phyloP scores from a whole-genome alignment of 1,139 yeast species.

The Pneumocystis jirovecii region DNA sequence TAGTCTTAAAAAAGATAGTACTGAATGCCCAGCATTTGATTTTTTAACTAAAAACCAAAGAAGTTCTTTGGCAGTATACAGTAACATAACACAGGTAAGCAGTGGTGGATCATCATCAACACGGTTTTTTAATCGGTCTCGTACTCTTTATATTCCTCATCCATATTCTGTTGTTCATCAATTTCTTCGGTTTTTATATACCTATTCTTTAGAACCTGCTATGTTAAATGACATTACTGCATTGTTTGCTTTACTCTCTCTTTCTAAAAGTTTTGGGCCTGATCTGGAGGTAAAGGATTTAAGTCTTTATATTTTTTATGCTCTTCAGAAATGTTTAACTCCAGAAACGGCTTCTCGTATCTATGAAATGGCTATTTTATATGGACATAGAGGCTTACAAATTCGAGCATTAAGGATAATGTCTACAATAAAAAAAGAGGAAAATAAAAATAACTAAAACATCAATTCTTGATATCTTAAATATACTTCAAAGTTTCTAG shows the following conservation, averaged over 20 bases:
- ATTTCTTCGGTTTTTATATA: slow-evolving; percentile 8
- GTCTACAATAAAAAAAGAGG: background rate
- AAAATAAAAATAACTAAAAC: background rate
- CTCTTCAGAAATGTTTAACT: slow-evolving; percentile 3
- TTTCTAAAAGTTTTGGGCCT: background rate
- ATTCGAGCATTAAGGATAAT: slow-evolving; percentile 7
- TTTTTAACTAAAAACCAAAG: background rate
- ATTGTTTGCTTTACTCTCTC: slow-evolving; percentile 2
- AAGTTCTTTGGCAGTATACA: background rate
- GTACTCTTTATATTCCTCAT: slow-evolving; percentile 9
- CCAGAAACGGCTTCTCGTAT: slow-evolving; percentile 3
- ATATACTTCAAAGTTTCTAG: background rate
- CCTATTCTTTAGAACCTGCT: slow-evolving; percentile 3
- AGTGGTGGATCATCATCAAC: background rate
- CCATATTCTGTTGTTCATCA: slow-evolving; percentile 5
- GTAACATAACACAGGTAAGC: background rate
- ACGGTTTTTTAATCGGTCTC: slow-evolving; percentile 1
- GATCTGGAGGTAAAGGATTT: background rate
- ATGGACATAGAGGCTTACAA: slow-evolving; percentile 9
- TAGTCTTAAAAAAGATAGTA: background rate
- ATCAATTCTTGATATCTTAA: background rate
- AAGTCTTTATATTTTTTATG: background rate
- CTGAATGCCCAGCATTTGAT: background rate
- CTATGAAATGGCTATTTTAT: slow-evolving; percentile 7
- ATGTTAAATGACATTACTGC: background rate